Evolutionary conservation across 208 protist genomes (phyloP), one percentile per base, ranked within the genome.

Genomic region (Jaenimonas drosophilae): DNA sequence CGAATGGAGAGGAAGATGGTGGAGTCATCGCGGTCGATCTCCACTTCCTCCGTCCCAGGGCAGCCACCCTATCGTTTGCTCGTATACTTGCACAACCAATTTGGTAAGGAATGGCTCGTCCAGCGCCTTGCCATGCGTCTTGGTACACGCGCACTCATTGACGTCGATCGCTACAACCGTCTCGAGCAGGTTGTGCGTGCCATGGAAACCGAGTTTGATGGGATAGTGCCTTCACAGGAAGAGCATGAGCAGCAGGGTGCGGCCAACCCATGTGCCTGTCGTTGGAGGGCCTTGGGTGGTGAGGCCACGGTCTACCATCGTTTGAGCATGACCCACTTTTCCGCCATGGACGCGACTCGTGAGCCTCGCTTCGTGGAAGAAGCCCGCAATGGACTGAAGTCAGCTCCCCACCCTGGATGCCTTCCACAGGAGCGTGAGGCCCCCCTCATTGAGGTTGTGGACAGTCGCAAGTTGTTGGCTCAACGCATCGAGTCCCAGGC

Each of bases 31-130:
- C n/a, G n/a, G n/a, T n/a, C n/a, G n/a, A n/a, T n/a, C n/a, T n/a
- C n/a, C n/a, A n/a, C n/a, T n/a, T n/a, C n/a, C n/a, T n/a, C n/a
- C n/a, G n/a, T n/a, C n/a, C n/a, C n/a, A n/a, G n/a, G n/a, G n/a
- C 11, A 27, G 11, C 1, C 17, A 24, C 64, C 73, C n/a, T 82
- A 72, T 37, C 55, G 70, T 2, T 39, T 89, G 24, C 75, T 75
- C 2, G 64, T 85, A 7, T 89, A 85, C 50, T 45, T 89, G 45
- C 80, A 89, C 57, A 89, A 89, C 45, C 68, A 85, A 30, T 89
- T 89, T 45, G 80, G 80, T 3, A 89, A 89, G 44, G 80, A 89
- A 54, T 30, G 68, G 52, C 33, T 83, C 11, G 48, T 89, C 7
- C 80, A 89, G 50, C 56, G 57, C 20, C 40, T 89, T 17, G 80